phyloP scores from a whole-genome alignment of 805 yeast species.

The Candida vaughaniae region DNA sequence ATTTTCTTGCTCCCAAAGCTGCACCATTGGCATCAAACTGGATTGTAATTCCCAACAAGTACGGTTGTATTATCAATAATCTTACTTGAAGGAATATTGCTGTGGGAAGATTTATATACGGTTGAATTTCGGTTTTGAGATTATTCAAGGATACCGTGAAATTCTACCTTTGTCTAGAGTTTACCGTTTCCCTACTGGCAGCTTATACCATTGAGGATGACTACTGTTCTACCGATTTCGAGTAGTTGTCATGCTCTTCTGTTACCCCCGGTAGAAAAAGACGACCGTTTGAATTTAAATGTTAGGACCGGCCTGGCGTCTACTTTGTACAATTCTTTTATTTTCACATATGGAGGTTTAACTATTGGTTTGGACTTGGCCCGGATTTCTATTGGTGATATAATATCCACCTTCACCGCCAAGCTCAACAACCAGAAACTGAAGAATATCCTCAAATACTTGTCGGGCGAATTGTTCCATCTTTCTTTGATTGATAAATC shows the following conservation, averaged over 20 bases:
- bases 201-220: too few relatives aligned
- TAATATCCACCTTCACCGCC: conserved; percentile 38
- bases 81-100: too few relatives aligned
- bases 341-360: conserved; percentile 69
- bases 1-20: not conserved
- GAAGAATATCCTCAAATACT: conserved; percentile 32
- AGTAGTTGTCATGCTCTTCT: conserved; percentile 57
- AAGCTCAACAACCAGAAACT: conserved; percentile 23
- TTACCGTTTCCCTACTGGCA: too few relatives aligned
- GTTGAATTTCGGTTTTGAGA: too few relatives aligned
- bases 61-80: too few relatives aligned
- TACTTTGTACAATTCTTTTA: conserved; percentile 54
- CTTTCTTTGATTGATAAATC: conserved; percentile 56
- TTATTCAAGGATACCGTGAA: too few relatives aligned
- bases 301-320: conserved; percentile 70
- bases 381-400: conserved; percentile 36
- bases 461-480: conserved; percentile 65
- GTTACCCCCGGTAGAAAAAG: conserved; percentile 54
- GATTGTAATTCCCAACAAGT: too few relatives aligned
- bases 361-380: conserved; percentile 54
- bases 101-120: too few relatives aligned
- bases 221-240: conserved; percentile 62
- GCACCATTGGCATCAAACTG: too few relatives aligned
- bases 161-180: too few relatives aligned
- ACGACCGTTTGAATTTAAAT: conserved; percentile 54